Conservation (phyloP, 139 green algal genomes). For the Tetraselmis chui region DNA sequence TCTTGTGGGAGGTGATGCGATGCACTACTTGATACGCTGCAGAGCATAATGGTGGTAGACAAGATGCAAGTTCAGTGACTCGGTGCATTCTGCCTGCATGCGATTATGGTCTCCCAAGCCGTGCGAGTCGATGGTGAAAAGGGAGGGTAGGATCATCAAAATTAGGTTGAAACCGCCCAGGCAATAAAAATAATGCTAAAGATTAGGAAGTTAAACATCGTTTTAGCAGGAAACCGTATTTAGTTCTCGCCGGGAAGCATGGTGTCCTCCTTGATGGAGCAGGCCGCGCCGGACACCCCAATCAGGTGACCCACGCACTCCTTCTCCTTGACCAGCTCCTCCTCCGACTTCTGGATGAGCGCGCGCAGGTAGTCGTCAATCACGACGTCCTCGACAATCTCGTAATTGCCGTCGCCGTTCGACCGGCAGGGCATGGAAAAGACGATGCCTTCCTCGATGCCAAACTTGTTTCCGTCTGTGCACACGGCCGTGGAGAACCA, state of each 20-base stretch:
- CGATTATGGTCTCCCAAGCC: too few species aligned
- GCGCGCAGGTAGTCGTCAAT: constrained; percentile 76
- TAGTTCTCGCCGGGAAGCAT: constrained; percentile 76
- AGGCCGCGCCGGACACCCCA: constrained; percentile 44
- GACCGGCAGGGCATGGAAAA: constrained; percentile 83
- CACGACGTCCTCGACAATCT: constrained; percentile 63
- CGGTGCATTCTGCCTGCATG: too few species aligned
- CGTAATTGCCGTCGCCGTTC: constrained; percentile 79
- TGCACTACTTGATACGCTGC: too few species aligned
- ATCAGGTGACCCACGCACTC: constrained; percentile 80
- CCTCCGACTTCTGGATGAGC: constrained; percentile 59
- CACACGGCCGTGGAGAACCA: constrained; percentile 80
- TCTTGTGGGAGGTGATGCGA: too few species aligned
- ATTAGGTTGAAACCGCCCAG: too few species aligned
- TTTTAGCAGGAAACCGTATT: constrained; percentile 1
- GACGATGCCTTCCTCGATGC: constrained; percentile 73
- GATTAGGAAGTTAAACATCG: too few species aligned
- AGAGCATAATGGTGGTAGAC: too few species aligned
- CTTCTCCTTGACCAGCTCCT: constrained; percentile 80
- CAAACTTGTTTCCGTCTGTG: constrained; percentile 87
- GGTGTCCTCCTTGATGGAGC: constrained; percentile 67
- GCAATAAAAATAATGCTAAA: too few species aligned
- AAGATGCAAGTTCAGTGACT: too few species aligned
- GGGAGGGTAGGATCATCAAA: too few species aligned
- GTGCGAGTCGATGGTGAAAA: too few species aligned